Conservation (phyloP, 192 early-diverging fungal species). For the Coemansia sp. region DNA sequence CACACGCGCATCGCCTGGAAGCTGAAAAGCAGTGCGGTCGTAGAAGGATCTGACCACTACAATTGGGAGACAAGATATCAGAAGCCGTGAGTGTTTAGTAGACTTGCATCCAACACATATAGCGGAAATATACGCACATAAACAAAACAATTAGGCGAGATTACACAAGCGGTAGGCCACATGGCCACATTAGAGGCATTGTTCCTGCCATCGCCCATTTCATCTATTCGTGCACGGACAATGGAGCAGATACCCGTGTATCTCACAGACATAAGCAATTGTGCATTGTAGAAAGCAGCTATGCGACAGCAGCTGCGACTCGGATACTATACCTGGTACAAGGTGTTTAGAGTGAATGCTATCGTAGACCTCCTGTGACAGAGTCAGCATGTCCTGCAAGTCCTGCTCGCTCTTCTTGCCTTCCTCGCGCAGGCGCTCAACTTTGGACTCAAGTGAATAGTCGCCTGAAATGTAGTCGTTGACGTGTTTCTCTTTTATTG, state of each 20-base stretch:
- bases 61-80: not conserved
- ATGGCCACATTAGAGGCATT: conserved; percentile 2
- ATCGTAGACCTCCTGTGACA: conserved; percentile 71
- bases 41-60: conserved; percentile 85
- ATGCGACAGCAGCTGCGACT: not conserved
- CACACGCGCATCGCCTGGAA: conserved; percentile 91
- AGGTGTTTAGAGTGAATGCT: conserved; percentile 66
- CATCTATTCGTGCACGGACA: too few species aligned
- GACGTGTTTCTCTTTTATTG: conserved; percentile 91
- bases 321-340: conserved; percentile 53
- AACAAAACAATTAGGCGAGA: not conserved
- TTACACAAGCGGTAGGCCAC: not conserved
- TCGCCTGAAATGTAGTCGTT: conserved; percentile 81
- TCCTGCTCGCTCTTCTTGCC: conserved; percentile 74
- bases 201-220: too few species aligned
- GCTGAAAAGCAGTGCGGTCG: conserved; percentile 97
- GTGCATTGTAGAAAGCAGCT: not conserved
- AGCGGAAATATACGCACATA: not conserved
- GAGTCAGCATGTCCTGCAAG: conserved; percentile 63
- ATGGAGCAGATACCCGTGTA: too few species aligned
- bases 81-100: conserved; percentile 1
- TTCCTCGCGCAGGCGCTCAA: conserved; percentile 75
- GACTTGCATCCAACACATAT: not conserved
- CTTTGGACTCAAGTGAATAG: conserved; percentile 68
- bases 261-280: not conserved